Evolutionary conservation across 805 yeast species (phyloP), one percentile per base, ranked within the genome.

Genomic region (Candida adriatica): DNA sequence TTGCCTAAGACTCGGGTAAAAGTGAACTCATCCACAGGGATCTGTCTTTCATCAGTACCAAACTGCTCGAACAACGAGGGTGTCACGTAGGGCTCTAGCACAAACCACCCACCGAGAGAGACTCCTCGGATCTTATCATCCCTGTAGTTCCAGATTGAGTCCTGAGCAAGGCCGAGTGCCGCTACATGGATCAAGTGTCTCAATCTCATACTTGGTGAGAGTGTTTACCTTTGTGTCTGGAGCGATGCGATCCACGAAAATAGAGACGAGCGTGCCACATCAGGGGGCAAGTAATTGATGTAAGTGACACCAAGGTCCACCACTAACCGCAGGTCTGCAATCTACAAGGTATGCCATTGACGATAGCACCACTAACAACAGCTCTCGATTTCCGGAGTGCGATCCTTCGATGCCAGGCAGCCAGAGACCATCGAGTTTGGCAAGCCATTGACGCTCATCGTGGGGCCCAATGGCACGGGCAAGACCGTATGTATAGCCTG

Each of bases 381-480:
- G 59, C 70, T 82, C 11, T 75, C 86, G 1, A 80, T 92, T 15
- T 79, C 79, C 35, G 99, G 99, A 17, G 74, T 92, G 5, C 66
- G 99, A 24, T 87, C 97, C 0, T 92, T 92, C 51, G 90, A 84
- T 42, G 79, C 87, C n/a, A 76, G 78, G 43, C 75, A 75, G 27
- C 67, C 84, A 18, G 96, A 92, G 51, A 79, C 88, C 1, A 85
- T 92, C 38, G 84, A 83, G 49, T 92, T 92, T 58, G 87, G 88
- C 11, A 72, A 73, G 29, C 99, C 99, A 0, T 61, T 92, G 51
- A 92, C 98, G 0, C 65, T 92, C 29, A 90, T 92, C 33, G 95
- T 94, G 18, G 99, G 99, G 0, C 82, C 82, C 31, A 92, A 92
- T 58, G 97, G 98, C 19, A 81, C 95, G 18, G 98, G 98, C 8